Percentiles rank a stretch among this genome's conserved stretches.
These are phyloP conservation scores for Lolium rigidum DNA, from an alignment of 176 grass and related monocot genomes.

Conservation along the genomic window DNA sequence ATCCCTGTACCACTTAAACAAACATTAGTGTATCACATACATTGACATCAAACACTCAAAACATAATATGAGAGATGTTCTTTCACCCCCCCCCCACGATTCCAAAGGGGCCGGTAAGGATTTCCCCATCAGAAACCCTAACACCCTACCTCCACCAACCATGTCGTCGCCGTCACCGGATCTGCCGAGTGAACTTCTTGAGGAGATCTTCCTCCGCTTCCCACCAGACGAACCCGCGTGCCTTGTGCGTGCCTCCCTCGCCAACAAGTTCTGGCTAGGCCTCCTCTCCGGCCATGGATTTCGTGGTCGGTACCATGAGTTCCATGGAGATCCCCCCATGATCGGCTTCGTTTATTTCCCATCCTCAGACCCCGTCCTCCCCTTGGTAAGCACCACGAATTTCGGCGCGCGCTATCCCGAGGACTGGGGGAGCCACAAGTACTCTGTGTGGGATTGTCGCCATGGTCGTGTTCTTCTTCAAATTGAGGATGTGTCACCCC, in stretches of 20 bases:
- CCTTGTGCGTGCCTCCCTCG: neutral
- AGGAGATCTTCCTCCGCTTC: neutral
- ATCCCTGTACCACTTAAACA: too few relatives aligned
- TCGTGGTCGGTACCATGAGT: neutral
- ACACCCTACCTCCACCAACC: neutral
- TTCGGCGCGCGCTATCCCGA: neutral
- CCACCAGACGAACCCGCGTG: neutral
- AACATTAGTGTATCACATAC: too few relatives aligned
- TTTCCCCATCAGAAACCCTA: neutral
- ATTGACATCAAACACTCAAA: too few relatives aligned
- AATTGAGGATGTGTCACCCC: neutral
- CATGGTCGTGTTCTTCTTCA: slow-evolving; percentile 15
- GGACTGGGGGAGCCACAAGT: neutral
- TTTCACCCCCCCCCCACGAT: too few relatives aligned
- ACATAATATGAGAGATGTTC: too few relatives aligned
- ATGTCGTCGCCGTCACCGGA: neutral
- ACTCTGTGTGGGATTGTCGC: neutral
- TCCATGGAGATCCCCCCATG: slow-evolving; percentile 3
- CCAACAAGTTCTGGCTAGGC: neutral
- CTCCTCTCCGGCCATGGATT: neutral
- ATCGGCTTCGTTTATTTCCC: neutral
- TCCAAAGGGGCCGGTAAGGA: too few relatives aligned
- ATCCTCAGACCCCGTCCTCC: neutral
- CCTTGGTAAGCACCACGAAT: neutral
- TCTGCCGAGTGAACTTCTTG: neutral